Percentiles rank a stretch among this genome's conserved stretches.
Evolutionary conservation across 441 rosid genomes (phyloP).

Genomic region (Pelargonium exstipulatum): DNA sequence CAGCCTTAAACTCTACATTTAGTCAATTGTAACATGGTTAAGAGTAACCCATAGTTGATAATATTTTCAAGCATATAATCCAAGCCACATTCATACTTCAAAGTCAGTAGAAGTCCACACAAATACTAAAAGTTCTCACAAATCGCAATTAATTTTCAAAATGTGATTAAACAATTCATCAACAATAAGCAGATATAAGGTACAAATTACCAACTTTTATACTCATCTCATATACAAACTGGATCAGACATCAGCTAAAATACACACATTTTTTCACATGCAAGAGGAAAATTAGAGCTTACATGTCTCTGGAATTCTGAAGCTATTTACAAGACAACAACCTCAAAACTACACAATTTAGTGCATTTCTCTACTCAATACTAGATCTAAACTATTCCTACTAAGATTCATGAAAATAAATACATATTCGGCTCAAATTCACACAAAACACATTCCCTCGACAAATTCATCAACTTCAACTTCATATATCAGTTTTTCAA

Average conservation of each 20-base stretch:
- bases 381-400: conserved; percentile 9
- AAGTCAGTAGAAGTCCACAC: background rate
- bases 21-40: too few species aligned
- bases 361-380: background rate
- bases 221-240: background rate
- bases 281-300: background rate
- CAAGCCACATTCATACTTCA: background rate
- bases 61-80: background rate
- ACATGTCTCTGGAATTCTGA: background rate
- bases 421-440: conserved; percentile 13
- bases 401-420: background rate
- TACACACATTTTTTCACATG: background rate
- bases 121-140: background rate
- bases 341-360: background rate
- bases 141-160: background rate
- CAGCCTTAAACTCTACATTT: conserved; percentile 18
- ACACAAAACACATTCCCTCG: conserved; percentile 2
- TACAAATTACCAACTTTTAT: background rate
- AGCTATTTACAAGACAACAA: background rate
- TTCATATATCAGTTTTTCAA: background rate
- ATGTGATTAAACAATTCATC: too few species aligned
- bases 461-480: background rate
- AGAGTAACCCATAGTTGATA: background rate
- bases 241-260: background rate
- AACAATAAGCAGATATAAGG: background rate